Base-by-base conservation (phyloP, 495 filamentous ascomycete species). In the Jackrogersella multiformis region DNA sequence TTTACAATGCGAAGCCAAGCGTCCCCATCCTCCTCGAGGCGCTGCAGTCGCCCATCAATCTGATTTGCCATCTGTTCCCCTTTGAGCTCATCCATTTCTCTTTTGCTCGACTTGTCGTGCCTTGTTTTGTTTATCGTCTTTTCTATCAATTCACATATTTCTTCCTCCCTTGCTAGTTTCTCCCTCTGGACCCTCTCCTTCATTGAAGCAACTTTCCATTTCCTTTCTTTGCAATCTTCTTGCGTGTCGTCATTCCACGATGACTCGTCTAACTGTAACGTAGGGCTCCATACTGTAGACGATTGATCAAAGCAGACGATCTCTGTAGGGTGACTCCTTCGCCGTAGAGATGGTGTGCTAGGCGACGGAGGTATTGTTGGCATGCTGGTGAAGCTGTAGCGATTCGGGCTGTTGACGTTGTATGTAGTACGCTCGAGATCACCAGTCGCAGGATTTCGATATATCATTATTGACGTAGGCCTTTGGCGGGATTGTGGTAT, bases 111-210 rank as follows among this genome's bases (percentile, higher is more conserved):
- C 16, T 52, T 16, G 5, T 32, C 44, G 13, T 20, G 7, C n/a
- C 58, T 64, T 1, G 55, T 56, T 13, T 56, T 36, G 21, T 42
- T 55, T 1, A 68, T 46, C 10, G 60, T 65, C 21, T 46, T 68
- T 3, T 66, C 67, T 16, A 73, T 68, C 5, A 73, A 51, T 7
- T 55, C 34, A 5, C 56, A 64, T n/a, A 73, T 73, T 55, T 73
- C 71, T 20, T 71, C 51, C 24, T 73, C 68, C 28, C 54, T 68
- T 4, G 62, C 59, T 44, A 68, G 5, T 44, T 73, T 73, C 35
- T 64, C 71, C n/a, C 64, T 56, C 45, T 65, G 57, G 1, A 73
- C 38, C 28, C 71, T 39, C 26, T 68, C 68, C 26, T 35, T 65
- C 21, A 63, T 34, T 32, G 44, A 32, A 8, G 26, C 23, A n/a